Evolutionary conservation across 176 grass and related monocot species (phyloP), one percentile per base, ranked within the genome.

Genomic region (Paspalum vaginatum): DNA sequence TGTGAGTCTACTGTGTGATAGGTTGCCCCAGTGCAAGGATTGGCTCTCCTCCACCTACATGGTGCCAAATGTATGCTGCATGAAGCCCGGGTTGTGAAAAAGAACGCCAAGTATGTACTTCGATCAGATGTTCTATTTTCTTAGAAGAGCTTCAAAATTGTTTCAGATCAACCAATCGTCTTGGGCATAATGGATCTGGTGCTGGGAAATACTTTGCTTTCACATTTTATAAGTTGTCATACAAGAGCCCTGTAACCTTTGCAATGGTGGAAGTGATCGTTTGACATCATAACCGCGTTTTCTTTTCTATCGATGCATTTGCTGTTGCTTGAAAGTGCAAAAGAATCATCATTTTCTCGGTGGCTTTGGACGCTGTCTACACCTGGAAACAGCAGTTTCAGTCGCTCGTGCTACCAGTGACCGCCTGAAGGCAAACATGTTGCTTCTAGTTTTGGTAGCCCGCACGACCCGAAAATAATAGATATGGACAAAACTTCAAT

Each of bases 31-130:
- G 78, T 84, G 66, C 83, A 89, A 90, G 95, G 95, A 78, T 81
- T 84, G 92, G 95, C 95, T 39, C 85, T 98, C 18, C 90, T 98
- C 75, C 92, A 98, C 57, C 83, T 98, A 51, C 95, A 98, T 9
- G 95, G 95, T 27, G 84, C 87, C 37, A 93, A 94, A 73, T 98
- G 95, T 80, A 98, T 98, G 95, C 79, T 98, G 41, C 95, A 98
- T 59, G 95, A 98, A 87, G 95, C 95, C 21, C 88, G 95, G 2
- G 81, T 81, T 58, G 95, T 98, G 76, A 90, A 85, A 16, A 94
- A 92, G 85, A 91, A 93, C 49, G 60, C 85, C 47, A 98, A 94
- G 40, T 98, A 97, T 73, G 76, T 97, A 18, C 84, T 97, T 32
- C 87, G 94, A 42, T 98, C 92, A 47, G 95, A 98, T 78, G 95